These are phyloP conservation scores for Stereocaulon alpinum DNA, from an alignment of 495 filamentous ascomycete genomes.

Conservation along the genomic window DNA sequence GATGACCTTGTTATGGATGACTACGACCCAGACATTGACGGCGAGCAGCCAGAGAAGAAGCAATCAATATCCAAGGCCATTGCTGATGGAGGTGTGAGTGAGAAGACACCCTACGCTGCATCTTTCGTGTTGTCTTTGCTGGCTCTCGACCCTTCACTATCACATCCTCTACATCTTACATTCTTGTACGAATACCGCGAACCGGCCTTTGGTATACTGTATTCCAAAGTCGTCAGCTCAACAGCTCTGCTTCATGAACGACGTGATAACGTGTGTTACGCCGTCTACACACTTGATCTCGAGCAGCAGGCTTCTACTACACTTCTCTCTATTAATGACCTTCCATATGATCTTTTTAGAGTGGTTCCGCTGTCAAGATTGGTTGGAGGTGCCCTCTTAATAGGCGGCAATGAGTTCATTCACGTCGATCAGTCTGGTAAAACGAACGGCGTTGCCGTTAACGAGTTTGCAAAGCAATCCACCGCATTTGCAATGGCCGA, in stretches of 20 bases:
- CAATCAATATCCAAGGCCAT: slow-evolving; percentile 22
- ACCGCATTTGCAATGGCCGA: slow-evolving; percentile 76
- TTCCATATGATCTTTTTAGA: slow-evolving; percentile 83
- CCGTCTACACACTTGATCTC: slow-evolving; percentile 89
- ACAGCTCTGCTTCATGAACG: slow-evolving; percentile 61
- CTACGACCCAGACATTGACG: slow-evolving; percentile 71
- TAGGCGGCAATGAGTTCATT: slow-evolving; percentile 83
- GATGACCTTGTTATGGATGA: slow-evolving; percentile 90
- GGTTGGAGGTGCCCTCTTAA: slow-evolving; percentile 75
- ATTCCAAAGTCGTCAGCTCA: slow-evolving; percentile 60
- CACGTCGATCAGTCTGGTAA: slow-evolving; percentile 96
- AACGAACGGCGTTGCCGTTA: slow-evolving; percentile 87
- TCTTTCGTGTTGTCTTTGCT: slow-evolving; percentile 85
- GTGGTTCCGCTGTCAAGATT: slow-evolving; percentile 76
- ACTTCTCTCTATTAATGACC: slow-evolving; percentile 68
- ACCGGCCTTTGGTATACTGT: slow-evolving; percentile 91
- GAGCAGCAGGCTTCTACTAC: slow-evolving; percentile 90
- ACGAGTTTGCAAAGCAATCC: slow-evolving; percentile 67
- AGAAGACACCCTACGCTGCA: slow-evolving; percentile 71
- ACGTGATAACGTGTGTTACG: slow-evolving; percentile 77
- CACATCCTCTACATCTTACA: slow-evolving; percentile 79
- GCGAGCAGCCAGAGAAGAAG: slow-evolving; percentile 27
- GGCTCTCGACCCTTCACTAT: slow-evolving; percentile 72
- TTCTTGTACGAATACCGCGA: slow-evolving; percentile 97
- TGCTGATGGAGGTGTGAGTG: slow-evolving; percentile 45